Evolutionary conservation across 176 grass and related monocot genomes (phyloP).

Genomic region (Puya raimondii): DNA sequence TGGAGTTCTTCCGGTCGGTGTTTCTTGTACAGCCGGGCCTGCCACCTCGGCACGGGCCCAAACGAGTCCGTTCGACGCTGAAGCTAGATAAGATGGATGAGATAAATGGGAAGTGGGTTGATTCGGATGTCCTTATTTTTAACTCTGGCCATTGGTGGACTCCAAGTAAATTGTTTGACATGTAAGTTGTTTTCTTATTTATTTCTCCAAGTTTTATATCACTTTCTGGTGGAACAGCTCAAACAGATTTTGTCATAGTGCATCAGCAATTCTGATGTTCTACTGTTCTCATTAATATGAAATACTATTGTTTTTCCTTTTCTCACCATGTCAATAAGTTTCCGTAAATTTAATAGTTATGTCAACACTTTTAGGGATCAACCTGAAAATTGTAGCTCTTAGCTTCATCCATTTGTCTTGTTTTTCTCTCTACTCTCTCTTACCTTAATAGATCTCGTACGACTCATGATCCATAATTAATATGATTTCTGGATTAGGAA

Average conservation of each 20-base stretch:
- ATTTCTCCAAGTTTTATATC: slow-evolving; percentile 3
- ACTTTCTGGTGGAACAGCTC: background rate
- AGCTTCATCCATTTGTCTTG: too few relatives aligned
- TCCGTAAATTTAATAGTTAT: too few relatives aligned
- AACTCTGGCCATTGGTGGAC: slow-evolving; percentile 99
- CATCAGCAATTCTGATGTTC: background rate
- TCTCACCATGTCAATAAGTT: too few relatives aligned
- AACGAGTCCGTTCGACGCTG: slow-evolving; percentile 45
- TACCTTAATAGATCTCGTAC: too few relatives aligned
- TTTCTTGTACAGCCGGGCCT: slow-evolving; percentile 78
- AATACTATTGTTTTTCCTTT: background rate
- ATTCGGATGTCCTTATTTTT: slow-evolving; percentile 79
- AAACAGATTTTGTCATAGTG: background rate
- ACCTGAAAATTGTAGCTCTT: too few relatives aligned
- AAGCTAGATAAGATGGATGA: slow-evolving; percentile 85
- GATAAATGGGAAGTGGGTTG: slow-evolving; percentile 50
- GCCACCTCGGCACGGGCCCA: slow-evolving; percentile 32
- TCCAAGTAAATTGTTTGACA: slow-evolving; percentile 90
- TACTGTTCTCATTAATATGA: background rate
- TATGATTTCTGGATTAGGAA: too few relatives aligned
- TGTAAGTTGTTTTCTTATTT: slow-evolving; percentile 51
- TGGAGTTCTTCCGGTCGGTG: slow-evolving; percentile 78
- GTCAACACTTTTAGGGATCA: too few relatives aligned
- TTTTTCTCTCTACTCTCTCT: too few relatives aligned
- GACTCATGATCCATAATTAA: too few relatives aligned